Conservation (phyloP, 2,329 filamentous ascomycete species). For the Fonsecaea nubica region DNA sequence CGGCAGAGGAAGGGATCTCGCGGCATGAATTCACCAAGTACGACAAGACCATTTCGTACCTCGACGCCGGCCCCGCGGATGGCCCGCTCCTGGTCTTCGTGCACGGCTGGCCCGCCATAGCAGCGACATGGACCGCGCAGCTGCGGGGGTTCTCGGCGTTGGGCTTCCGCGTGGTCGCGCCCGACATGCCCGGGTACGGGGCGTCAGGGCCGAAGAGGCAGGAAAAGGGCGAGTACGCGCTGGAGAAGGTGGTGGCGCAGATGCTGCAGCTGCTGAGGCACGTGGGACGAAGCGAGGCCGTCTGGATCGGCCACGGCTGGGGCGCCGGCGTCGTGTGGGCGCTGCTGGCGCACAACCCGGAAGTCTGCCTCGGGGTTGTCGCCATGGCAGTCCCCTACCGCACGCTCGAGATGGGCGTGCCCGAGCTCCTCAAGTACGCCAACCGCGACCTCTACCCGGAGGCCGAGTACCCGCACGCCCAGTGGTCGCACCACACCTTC, state of each 20-base stretch:
- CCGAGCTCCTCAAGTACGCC: slow-evolving; percentile 45
- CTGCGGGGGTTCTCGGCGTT: slow-evolving; percentile 49
- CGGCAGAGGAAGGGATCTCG: slow-evolving; percentile 12
- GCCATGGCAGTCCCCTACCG: slow-evolving; percentile 51
- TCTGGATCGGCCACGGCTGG: slow-evolving; percentile 42
- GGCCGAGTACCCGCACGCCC: slow-evolving; percentile 45
- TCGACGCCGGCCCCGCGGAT: slow-evolving; percentile 25
- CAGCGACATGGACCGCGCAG: slow-evolving; percentile 54
- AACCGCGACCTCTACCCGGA: slow-evolving; percentile 56
- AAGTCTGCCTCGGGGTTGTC: slow-evolving; percentile 29
- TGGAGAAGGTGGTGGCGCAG: slow-evolving; percentile 22
- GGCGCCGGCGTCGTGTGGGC: slow-evolving; percentile 32
- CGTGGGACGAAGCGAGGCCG: slow-evolving; percentile 28
- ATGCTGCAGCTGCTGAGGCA: slow-evolving; percentile 26
- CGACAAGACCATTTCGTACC: slow-evolving; percentile 30
- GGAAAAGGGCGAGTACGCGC: slow-evolving; percentile 21
- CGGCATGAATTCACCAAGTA: slow-evolving; percentile 13
- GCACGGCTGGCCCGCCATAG: slow-evolving; percentile 60
- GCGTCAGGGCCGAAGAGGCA: slow-evolving; percentile 15
- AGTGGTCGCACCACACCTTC: slow-evolving; percentile 30
- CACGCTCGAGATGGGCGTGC: slow-evolving; percentile 51
- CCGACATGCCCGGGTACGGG: slow-evolving; percentile 51
- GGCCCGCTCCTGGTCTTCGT: slow-evolving; percentile 45
- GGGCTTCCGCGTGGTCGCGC: slow-evolving; percentile 50
- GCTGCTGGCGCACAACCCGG: slow-evolving; percentile 29